phyloP scores from a whole-genome alignment of 441 rosid species.

The Croton laevigatus region DNA sequence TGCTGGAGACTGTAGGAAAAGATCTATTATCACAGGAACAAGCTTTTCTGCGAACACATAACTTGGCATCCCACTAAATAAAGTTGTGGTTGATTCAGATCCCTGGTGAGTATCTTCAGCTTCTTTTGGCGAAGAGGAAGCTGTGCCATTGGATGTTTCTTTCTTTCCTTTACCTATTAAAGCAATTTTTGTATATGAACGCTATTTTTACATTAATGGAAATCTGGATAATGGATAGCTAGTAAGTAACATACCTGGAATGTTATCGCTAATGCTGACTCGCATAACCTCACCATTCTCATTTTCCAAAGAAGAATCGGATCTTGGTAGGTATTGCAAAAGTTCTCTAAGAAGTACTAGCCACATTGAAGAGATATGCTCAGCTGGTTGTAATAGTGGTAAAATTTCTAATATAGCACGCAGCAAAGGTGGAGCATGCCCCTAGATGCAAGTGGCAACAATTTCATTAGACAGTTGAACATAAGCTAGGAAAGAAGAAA shows the following conservation, averaged over 20 bases:
- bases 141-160: constrained; percentile 43
- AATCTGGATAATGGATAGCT: constrained; percentile 16
- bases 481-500: not conserved
- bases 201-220: constrained; percentile 19
- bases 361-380: constrained; percentile 88
- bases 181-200: constrained; percentile 23
- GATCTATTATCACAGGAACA: constrained; percentile 79
- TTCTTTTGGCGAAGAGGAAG: constrained; percentile 36
- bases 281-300: constrained; percentile 54
- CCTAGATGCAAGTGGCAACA: constrained; percentile 43
- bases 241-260: constrained; percentile 41
- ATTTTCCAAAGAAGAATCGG: constrained; percentile 43
- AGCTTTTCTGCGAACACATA: constrained; percentile 81
- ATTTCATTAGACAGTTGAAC: constrained; percentile 8
- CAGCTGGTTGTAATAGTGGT: constrained; percentile 73
- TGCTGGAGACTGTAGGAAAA: constrained; percentile 66
- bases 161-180: constrained; percentile 37
- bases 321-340: constrained; percentile 75
- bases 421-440: constrained; percentile 75
- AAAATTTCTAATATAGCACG: constrained; percentile 78
- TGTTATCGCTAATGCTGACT: constrained; percentile 36
- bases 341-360: constrained; percentile 65
- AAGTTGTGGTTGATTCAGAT: constrained; percentile 33
- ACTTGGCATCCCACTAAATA: constrained; percentile 42
- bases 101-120: constrained; percentile 36